phyloP scores from a whole-genome alignment of 73 alveolate genomes.

The Stentor coeruleus region DNA sequence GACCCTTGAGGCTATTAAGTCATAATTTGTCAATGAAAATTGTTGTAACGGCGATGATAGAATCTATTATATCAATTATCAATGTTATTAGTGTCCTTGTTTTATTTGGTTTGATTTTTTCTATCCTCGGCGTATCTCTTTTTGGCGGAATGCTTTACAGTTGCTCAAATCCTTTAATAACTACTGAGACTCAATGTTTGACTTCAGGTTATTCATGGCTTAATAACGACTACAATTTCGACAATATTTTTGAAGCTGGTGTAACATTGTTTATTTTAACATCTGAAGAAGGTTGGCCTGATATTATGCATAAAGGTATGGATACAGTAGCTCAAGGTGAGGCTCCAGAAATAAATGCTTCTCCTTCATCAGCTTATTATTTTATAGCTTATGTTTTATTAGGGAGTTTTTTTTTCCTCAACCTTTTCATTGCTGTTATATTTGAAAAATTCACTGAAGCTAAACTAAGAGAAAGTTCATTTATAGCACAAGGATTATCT shows the following conservation, averaged over 20 bases:
- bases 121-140: slow-evolving; percentile 80
- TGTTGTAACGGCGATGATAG: slow-evolving; percentile 74
- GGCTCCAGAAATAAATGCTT: slow-evolving; percentile 20
- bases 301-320: slow-evolving; percentile 57
- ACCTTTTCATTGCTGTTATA: slow-evolving; percentile 48
- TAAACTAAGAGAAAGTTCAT: slow-evolving; percentile 31
- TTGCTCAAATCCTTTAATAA: slow-evolving; percentile 24
- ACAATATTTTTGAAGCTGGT: slow-evolving; percentile 80
- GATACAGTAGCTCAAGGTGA: slow-evolving; percentile 43
- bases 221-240: slow-evolving; percentile 47
- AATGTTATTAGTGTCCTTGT: slow-evolving; percentile 77
- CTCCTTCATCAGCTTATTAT: slow-evolving; percentile 27
- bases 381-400: slow-evolving; percentile 34
- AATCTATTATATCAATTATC: slow-evolving; percentile 72
- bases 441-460: slow-evolving; percentile 37
- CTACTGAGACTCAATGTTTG: not conserved
- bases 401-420: slow-evolving; percentile 39
- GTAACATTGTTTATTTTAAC: slow-evolving; percentile 80
- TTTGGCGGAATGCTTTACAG: slow-evolving; percentile 76
- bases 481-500: slow-evolving; percentile 31
- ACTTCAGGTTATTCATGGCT: slow-evolving; percentile 33
- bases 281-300: slow-evolving; percentile 94
- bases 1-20: slow-evolving; percentile 87
- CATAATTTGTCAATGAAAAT: slow-evolving; percentile 81
- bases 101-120: slow-evolving; percentile 88